These are phyloP conservation scores for Chrysosporium keratinophilum DNA, from an alignment of 2,329 filamentous ascomycete genomes.

Conservation along the genomic window DNA sequence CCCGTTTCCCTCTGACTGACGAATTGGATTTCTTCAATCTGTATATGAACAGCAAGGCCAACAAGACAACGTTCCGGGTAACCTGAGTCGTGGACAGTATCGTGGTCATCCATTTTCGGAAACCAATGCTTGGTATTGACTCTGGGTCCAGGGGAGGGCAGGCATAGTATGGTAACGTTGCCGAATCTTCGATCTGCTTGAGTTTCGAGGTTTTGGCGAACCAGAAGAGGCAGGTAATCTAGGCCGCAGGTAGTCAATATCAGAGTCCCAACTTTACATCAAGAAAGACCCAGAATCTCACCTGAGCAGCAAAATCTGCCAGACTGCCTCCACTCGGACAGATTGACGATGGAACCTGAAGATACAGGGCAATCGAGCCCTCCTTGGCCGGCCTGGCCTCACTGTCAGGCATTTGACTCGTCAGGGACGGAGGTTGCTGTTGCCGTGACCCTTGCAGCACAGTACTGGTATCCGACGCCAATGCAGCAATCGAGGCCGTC, in stretches of 20 bases:
- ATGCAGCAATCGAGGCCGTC: constrained; percentile 14
- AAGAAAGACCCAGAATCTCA: constrained; percentile 31
- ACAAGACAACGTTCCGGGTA: constrained; percentile 83
- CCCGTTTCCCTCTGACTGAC: constrained; percentile 76
- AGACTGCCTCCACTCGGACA: constrained; percentile 64
- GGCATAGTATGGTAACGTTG: constrained; percentile 34
- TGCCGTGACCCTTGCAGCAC: constrained; percentile 15
- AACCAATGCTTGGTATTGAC: constrained; percentile 66
- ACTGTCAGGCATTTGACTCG: constrained; percentile 20
- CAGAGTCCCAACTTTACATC: not conserved
- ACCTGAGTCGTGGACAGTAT: constrained; percentile 92
- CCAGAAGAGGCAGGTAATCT: constrained; percentile 97
- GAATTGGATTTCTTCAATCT: constrained; percentile 84
- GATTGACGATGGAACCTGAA: constrained; percentile 66
- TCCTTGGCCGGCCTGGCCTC: constrained; percentile 20
- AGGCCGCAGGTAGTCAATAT: constrained; percentile 6
- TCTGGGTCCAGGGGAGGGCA: constrained; percentile 54
- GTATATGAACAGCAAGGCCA: constrained; percentile 88
- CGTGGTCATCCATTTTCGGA: constrained; percentile 86
- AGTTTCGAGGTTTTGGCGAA: constrained; percentile 81
- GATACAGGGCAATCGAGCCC: constrained; percentile 39
- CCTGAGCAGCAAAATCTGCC: constrained; percentile 73
- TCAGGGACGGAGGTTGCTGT: constrained; percentile 20
- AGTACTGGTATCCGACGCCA: not conserved
- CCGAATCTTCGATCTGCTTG: constrained; percentile 56